Evolutionary conservation across 1,284 basidiomycete genomes (phyloP).

Genomic region (Cryptococcus sp.): DNA sequence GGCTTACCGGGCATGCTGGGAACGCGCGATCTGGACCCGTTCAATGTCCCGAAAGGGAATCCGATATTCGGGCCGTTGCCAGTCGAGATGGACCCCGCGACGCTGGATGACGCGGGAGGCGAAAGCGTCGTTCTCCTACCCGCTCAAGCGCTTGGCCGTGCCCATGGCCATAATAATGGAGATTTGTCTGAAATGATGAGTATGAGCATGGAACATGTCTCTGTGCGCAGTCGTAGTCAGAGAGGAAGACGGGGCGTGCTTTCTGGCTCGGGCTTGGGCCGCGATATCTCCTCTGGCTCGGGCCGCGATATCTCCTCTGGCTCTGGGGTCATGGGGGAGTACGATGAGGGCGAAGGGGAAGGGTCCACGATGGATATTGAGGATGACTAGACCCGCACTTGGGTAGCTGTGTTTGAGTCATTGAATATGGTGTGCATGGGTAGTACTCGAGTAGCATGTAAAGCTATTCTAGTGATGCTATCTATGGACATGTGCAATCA

Average conservation of each 20-base stretch:
- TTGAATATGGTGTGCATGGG: too few species aligned
- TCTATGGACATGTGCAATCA: too few species aligned
- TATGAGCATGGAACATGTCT: background rate
- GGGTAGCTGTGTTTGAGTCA: too few species aligned
- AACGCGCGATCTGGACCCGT: constrained; percentile 44
- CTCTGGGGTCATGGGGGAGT: background rate
- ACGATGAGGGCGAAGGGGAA: constrained; percentile 16
- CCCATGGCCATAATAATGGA: background rate
- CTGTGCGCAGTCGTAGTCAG: too few species aligned
- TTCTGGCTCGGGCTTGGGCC: too few species aligned
- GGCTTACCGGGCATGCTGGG: constrained; percentile 42
- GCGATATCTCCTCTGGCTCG: background rate
- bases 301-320: background rate
- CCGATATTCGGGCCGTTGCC: constrained; percentile 42
- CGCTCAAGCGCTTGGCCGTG: background rate
- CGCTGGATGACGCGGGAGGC: constrained; percentile 34
- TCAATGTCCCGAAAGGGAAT: constrained; percentile 46
- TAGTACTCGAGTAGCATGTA: too few species aligned
- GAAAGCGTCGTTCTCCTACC: constrained; percentile 8
- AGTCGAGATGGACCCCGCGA: constrained; percentile 33
- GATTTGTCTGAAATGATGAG: background rate
- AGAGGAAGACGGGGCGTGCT: too few species aligned
- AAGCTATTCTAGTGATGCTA: too few species aligned
- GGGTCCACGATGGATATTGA: constrained; percentile 47
- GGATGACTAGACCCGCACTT: constrained; percentile 28